Evolutionary conservation across 1,139 yeast genomes (phyloP), one percentile per base, ranked within the genome.

Genomic region (Magnusiomyces paraingens): DNA sequence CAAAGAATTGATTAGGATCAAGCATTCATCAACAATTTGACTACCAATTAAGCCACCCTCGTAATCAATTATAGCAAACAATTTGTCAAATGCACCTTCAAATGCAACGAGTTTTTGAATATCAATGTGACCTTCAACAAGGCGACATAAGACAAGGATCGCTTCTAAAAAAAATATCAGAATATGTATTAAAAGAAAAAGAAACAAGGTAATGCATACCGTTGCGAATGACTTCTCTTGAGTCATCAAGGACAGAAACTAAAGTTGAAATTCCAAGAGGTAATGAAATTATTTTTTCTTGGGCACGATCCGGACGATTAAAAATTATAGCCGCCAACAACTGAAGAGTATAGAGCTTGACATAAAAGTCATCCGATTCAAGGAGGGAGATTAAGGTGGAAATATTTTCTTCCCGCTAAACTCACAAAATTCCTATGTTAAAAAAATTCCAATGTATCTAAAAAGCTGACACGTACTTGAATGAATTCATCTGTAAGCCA

Each of bases 401-500:
- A 46, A 93, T 74, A 32, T 82, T 77, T 35, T 81, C 84, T 42
- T 76, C 70, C 49, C 70, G 67, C 63, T 67, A 36, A 22, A 26
- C 8, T 26, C 32, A 26, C 8, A 8, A 26, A 26, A 26, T 5
- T 5, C 8, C 32, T 5, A 8, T 26, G 32, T 26, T 26, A 26
- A 26, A 26, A n/a, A 22, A 26, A 43, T 21, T 20, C 3, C 26
- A 11, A n/a, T 17, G 26, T 41, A 26, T n/a, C 3, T 3, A 22
- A 8, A 11, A 38, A 14, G 4, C 2, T 22, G 17, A 44, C 29
- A 29, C 62, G 15, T 53, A 62, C 79, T 65, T 88, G 94, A 1
- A 93, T 86, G 62, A 94, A 75, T 61, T 90, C 98, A 70, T 94
- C 99, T 0, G 98, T 90, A 44, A 94, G 86, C 96, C 97, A 91